Evolutionary conservation across 2,329 filamentous ascomycete genomes (phyloP), one percentile per base, ranked within the genome.

Genomic region (Aspergillus amoenus): DNA sequence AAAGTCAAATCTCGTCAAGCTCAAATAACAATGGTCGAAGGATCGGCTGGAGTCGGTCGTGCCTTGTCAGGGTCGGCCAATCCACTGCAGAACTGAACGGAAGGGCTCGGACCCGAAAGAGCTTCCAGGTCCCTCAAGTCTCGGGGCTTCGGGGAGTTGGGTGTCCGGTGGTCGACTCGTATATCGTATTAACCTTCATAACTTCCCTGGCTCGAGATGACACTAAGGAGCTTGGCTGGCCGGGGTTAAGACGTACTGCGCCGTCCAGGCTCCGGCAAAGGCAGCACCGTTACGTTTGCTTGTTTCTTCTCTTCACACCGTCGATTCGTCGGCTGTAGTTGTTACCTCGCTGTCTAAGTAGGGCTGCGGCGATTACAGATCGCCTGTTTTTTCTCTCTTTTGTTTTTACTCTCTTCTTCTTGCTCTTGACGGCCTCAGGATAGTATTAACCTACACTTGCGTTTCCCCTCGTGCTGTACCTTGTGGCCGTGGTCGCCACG

Each of bases 251-350:
- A 45, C 39, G 37, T 42, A 5, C 22, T 24, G 42, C 22, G 22
- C 18, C 11, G 30, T 47, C 27, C 18, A 32, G 30, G 21, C 34
- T 44, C 44, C 49, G 37, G 37, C 15, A 27, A 61, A 52, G 62
- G 59, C 57, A 66, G 54, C 54, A 60, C 22, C 30, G 53, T 60
- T 59, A 56, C 57, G 47, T 52, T 57, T 55, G 53, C 59, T 51
- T 56, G 47, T 46, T 51, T 56, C 52, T 39, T 51, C 46, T 51
- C 46, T 45, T 44, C 7, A 22, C 50, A 9, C 24, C 21, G 41
- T 32, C 39, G 40, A 45, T 52, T 52, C 18, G 39, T 45, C 13
- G 13, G 42, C n/a, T 44, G 11, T n/a, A 44, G 12, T 45, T n/a
- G 43, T 45, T n/a, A 6, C 12, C 15, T 37, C 15, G n/a, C 9